Evolutionary conservation across 805 yeast species (phyloP), one percentile per base, ranked within the genome.

Genomic region (Metschnikowia hibisci): DNA sequence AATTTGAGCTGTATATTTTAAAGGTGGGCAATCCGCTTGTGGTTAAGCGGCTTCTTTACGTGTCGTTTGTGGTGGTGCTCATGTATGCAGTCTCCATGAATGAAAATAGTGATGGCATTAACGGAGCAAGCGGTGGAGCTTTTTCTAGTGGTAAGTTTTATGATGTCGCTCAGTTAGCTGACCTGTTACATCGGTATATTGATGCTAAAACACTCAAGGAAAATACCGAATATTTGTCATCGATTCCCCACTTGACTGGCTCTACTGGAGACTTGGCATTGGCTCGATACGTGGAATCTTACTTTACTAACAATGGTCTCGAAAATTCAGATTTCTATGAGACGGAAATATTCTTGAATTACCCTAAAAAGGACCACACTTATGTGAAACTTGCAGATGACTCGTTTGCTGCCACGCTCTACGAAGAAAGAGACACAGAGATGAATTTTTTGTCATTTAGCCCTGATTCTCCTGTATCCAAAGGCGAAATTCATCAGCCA

Each of bases 211-310:
- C 77, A 16, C 69, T 91, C 61, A 81, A 81, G 54, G 81, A 78
- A 35, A 80, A 82, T 48, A 56, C 84, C 44, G 84, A 85, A 52
- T 87, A 86, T 54, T 58, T 88, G 18, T 80, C 90, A 22, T 76
- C 85, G 6, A 79, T 88, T 80, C 88, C 96, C 3, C 97, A 89
- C 59, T 63, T 84, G 50, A 80, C 96, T 0, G 98, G 98, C 3
- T 83, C 97, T 2, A 77, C 80, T 12, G 98, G 96, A 14, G 96
- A 88, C 60, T 62, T 80, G 46, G 76, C 91, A 0, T 64, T 89
- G 29, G 82, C 88, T 2, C 71, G 75, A 45, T 88, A 82, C 57
- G 69, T 90, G 12, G 71, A 78, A 46, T 76, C 75, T 18, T 76
- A 77, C 38, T 78, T 85, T 63, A 58, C 63, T 16, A 74, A 78